A percentile compares a stretch with the other conserved stretches of the same genome.
These are phyloP conservation scores for Septoria linicola DNA, from an alignment of 2,329 filamentous ascomycete species.

Conservation along the genomic window DNA sequence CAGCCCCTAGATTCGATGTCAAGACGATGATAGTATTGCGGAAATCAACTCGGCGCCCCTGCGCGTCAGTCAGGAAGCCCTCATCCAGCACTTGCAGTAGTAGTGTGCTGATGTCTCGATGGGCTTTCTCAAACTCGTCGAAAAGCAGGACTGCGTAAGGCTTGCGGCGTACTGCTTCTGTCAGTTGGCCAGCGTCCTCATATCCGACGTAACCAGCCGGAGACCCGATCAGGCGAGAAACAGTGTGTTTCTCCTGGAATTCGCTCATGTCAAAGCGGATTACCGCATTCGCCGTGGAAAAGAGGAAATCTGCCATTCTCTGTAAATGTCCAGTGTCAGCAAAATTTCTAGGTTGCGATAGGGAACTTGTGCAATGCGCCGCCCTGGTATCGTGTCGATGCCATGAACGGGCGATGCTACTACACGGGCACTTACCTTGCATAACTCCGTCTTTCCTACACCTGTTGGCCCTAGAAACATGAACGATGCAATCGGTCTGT, in stretches of 20 bases:
- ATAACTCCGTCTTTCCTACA: constrained; percentile 95
- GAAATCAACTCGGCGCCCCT: constrained; percentile 96
- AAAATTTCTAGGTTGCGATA: no score
- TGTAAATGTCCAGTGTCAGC: no score
- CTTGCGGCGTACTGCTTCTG: constrained; percentile 90
- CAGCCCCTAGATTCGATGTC: constrained; percentile 90
- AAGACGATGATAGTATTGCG: constrained; percentile 94
- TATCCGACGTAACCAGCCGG: constrained; percentile 96
- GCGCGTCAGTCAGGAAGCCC: constrained; percentile 90
- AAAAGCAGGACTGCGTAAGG: constrained; percentile 93
- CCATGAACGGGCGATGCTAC: no score
- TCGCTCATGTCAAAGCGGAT: constrained; percentile 97
- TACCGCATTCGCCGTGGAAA: constrained; percentile 86
- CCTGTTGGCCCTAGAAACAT: constrained; percentile 98
- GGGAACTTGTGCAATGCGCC: no score
- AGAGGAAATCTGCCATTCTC: constrained; percentile 88
- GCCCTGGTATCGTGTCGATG: no score
- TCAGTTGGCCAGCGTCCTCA: constrained; percentile 93
- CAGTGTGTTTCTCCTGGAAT: constrained; percentile 95
- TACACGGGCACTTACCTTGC: constrained; percentile 55
- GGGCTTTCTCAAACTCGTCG: constrained; percentile 97
- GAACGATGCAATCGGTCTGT: constrained; percentile 87
- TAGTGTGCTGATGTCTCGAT: constrained; percentile 88
- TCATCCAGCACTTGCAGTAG: constrained; percentile 94
- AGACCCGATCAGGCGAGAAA: constrained; percentile 86